phyloP scores from a whole-genome alignment of 1,139 yeast species.

The Candida smagusa region DNA sequence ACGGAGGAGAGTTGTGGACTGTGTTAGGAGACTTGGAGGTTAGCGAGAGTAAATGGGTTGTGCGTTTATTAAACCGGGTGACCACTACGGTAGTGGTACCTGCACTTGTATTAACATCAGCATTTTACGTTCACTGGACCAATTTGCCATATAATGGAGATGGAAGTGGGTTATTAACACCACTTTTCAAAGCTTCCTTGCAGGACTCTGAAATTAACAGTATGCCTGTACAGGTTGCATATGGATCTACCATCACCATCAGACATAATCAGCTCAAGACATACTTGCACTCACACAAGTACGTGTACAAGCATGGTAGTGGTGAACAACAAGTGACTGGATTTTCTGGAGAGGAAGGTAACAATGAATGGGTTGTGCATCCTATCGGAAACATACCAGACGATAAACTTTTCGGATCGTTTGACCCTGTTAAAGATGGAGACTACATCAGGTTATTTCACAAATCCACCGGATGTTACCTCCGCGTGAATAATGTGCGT shows the following conservation, averaged over 20 bases:
- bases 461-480: slow-evolving; percentile 52
- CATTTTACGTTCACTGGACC: slow-evolving; percentile 50
- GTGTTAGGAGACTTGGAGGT: slow-evolving; percentile 55
- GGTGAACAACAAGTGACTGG: slow-evolving; percentile 68
- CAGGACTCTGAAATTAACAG: slow-evolving; percentile 32
- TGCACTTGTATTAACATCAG: slow-evolving; percentile 40
- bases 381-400: slow-evolving; percentile 29
- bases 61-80: slow-evolving; percentile 30
- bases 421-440: slow-evolving; percentile 45
- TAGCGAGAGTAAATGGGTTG: slow-evolving; percentile 24
- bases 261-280: slow-evolving; percentile 62
- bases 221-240: slow-evolving; percentile 51
- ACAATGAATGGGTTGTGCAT: slow-evolving; percentile 71
- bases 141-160: slow-evolving; percentile 46
- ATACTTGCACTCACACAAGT: slow-evolving; percentile 67
- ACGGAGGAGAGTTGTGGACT: slow-evolving; percentile 50
- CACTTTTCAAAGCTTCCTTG: slow-evolving; percentile 57
- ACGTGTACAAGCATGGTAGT: slow-evolving; percentile 52
- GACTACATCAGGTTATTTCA: slow-evolving; percentile 61
- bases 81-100: slow-evolving; percentile 47
- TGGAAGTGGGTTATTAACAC: slow-evolving; percentile 50
- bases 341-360: slow-evolving; percentile 48
- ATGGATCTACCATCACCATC: slow-evolving; percentile 64
- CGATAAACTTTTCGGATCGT: slow-evolving; percentile 27
- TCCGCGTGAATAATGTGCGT: slow-evolving; percentile 55